Conservation (phyloP, 2,329 filamentous ascomycete species). For the Sarocladiaceae sp. region DNA sequence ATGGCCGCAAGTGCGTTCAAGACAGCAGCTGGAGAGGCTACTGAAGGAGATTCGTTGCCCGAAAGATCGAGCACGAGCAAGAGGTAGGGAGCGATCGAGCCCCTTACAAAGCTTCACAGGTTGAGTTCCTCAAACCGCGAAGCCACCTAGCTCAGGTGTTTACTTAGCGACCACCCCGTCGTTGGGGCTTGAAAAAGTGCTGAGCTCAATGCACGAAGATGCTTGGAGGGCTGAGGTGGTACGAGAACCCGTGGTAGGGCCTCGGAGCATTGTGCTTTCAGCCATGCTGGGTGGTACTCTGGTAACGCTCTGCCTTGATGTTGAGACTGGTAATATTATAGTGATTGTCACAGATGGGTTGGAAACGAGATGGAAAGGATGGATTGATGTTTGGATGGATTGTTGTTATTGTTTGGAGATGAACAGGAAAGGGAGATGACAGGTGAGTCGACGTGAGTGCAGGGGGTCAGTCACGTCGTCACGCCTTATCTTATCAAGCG, state of each 20-base stretch:
- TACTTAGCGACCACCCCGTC: conserved; percentile 44
- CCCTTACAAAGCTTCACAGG: conserved; percentile 11
- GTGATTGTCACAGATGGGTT: not conserved
- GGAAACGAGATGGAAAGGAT: not conserved
- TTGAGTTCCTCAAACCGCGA: conserved; percentile 12
- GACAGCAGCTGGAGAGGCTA: too few species aligned
- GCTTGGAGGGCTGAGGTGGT: conserved; percentile 1
- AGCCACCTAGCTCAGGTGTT: conserved; percentile 21
- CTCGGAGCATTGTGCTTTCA: conserved; percentile 6
- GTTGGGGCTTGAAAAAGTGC: conserved; percentile 44
- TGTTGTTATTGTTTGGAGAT: conserved; percentile 5
- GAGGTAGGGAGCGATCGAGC: conserved; percentile 14
- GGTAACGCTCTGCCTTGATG: conserved; percentile 2
- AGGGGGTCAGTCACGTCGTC: not conserved
- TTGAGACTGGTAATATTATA: not conserved
- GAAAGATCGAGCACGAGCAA: conserved; percentile 4
- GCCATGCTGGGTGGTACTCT: conserved; percentile 17
- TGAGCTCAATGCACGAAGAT: conserved; percentile 3
- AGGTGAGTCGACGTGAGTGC: conserved; percentile 4
- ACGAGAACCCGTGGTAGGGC: not conserved
- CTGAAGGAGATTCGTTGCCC: not conserved
- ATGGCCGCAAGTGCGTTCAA: too few species aligned
- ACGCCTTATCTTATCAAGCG: not conserved
- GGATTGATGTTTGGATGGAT: not conserved
- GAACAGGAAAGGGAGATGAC: conserved; percentile 4